Evolutionary conservation across 805 yeast genomes (phyloP).

Genomic region (Clavispora carvajalis): DNA sequence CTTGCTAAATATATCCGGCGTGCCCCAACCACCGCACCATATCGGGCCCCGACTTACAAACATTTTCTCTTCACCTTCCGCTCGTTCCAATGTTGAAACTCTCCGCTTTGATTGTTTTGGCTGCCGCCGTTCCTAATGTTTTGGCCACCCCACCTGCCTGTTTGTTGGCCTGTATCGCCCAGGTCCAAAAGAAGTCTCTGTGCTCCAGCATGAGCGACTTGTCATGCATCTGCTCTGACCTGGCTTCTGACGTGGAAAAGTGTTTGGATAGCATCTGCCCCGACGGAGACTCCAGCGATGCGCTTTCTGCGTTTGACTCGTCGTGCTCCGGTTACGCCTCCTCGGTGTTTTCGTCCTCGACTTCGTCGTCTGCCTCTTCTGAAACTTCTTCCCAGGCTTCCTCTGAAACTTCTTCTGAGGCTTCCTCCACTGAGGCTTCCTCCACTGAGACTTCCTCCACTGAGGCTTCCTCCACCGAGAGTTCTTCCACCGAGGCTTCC

Average conservation of each 20-base stretch:
- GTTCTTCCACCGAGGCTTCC: slow-evolving; percentile 13
- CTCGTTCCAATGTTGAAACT: slow-evolving; percentile 7
- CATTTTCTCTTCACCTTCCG: not conserved
- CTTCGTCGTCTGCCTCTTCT: slow-evolving; percentile 21
- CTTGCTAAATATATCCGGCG: slow-evolving; percentile 2
- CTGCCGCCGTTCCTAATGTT: slow-evolving; percentile 39
- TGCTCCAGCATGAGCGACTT: slow-evolving; percentile 62
- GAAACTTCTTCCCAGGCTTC: slow-evolving; percentile 29
- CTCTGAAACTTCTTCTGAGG: slow-evolving; percentile 23
- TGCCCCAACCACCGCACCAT: not conserved
- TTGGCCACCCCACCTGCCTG: slow-evolving; percentile 88
- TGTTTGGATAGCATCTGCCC: slow-evolving; percentile 75
- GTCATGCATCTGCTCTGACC: slow-evolving; percentile 60
- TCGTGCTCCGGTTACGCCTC: slow-evolving; percentile 45
- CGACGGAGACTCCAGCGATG: slow-evolving; percentile 50
- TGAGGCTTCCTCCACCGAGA: not conserved
- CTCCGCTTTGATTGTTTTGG: slow-evolving; percentile 22
- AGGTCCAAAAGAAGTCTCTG: slow-evolving; percentile 52
- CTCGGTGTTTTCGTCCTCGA: slow-evolving; percentile 18
- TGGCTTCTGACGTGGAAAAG: slow-evolving; percentile 45
- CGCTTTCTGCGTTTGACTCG: slow-evolving; percentile 51
- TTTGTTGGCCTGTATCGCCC: slow-evolving; percentile 79
- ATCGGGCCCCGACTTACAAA: not conserved
- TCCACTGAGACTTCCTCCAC: slow-evolving; percentile 11
- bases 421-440: slow-evolving; percentile 16